A percentile compares a stretch with the other conserved stretches of the same genome.
These are phyloP conservation scores for Arachnomyces sp. DNA, from an alignment of 2,329 filamentous ascomycete species.

Conservation along the genomic window DNA sequence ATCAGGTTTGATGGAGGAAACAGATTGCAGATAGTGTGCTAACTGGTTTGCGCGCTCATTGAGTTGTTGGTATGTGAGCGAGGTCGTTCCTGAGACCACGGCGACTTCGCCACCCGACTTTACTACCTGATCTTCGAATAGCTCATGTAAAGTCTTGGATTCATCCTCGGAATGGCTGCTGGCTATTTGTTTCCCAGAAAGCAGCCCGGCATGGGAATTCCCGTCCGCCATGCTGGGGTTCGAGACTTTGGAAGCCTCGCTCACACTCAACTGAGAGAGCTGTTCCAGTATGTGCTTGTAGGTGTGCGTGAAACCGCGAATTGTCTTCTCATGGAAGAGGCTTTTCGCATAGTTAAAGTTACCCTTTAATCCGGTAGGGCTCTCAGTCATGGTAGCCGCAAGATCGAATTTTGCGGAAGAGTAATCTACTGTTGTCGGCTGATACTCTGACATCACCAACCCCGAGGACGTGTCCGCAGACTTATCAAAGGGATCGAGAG, in stretches of 20 bases:
- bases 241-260: background rate
- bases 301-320: background rate
- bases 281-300: background rate
- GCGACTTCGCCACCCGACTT: too few species aligned
- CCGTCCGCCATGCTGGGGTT: too few species aligned
- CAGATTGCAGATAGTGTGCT: conserved; percentile 1
- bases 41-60: conserved; percentile 6
- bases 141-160: too few species aligned
- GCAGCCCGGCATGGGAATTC: too few species aligned
- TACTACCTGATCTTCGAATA: too few species aligned
- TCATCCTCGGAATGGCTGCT: too few species aligned
- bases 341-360: conserved; percentile 1
- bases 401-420: conserved; percentile 1
- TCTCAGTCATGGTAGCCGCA: background rate
- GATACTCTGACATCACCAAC: background rate
- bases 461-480: too few species aligned
- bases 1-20: background rate
- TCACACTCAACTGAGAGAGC: background rate
- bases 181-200: too few species aligned
- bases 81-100: too few species aligned
- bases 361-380: background rate
- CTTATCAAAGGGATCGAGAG: background rate
- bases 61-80: conserved; percentile 3
- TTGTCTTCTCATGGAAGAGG: background rate
- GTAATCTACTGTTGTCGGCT: background rate